phyloP scores from a whole-genome alignment of 768 basidiomycete genomes.

The Nidula microcarpa region DNA sequence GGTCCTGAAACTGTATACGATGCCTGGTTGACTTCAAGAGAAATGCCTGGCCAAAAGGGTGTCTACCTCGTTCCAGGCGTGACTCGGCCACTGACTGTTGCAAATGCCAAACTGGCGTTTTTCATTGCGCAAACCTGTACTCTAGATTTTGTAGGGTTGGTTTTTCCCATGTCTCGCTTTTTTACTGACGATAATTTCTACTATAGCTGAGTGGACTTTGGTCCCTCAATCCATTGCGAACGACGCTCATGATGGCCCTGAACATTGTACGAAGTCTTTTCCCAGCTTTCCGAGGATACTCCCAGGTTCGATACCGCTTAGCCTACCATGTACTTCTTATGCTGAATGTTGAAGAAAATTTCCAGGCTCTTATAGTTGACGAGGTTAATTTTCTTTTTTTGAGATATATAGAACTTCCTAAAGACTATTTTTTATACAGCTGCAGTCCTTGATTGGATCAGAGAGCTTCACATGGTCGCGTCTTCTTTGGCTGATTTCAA shows the following conservation, averaged over 20 bases:
- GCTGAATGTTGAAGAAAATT: constrained; percentile 15
- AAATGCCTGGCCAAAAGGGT: constrained; percentile 42
- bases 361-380: constrained; percentile 73
- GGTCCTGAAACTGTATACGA: constrained; percentile 36
- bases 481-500: constrained; percentile 51
- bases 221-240: constrained; percentile 62
- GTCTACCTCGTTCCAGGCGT: constrained; percentile 60
- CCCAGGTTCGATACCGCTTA: constrained; percentile 46
- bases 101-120: constrained; percentile 56
- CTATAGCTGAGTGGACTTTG: constrained; percentile 38
- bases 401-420: background rate
- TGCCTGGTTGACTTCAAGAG: constrained; percentile 58
- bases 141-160: constrained; percentile 45
- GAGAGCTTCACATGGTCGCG: constrained; percentile 70
- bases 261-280: constrained; percentile 73
- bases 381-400: constrained; percentile 44
- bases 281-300: constrained; percentile 82
- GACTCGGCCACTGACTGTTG: constrained; percentile 56
- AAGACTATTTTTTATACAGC: constrained; percentile 30
- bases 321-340: constrained; percentile 6
- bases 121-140: constrained; percentile 51
- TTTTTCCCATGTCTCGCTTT: constrained; percentile 2
- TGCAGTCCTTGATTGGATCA: constrained; percentile 67
- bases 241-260: constrained; percentile 66
- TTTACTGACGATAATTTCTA: constrained; percentile 4